Base-by-base conservation (phyloP, 441 rosid species). In the Erodium trifolium region DNA sequence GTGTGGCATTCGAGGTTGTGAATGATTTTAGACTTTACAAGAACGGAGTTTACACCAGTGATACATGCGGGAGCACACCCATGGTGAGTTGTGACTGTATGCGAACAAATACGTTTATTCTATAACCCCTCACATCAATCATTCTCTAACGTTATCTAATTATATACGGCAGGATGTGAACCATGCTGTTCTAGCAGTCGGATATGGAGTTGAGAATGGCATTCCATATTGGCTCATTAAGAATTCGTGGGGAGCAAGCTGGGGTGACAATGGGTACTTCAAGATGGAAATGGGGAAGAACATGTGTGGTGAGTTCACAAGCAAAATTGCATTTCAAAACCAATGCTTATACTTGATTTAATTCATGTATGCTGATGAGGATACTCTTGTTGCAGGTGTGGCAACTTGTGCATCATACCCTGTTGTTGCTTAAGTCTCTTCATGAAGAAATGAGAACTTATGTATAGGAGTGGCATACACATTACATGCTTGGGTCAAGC, bases 381-480 rank as follows among this genome's bases (percentile, higher is more conserved):
- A 23, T 23, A 23, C 27, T 55, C 23, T 14, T 55, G 43, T 57
- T 77, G 80, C 78, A 93, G 96, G 99, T 71, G 64, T 93, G 59
- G 90, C 99, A 53, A 88, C 97, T 39, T 93, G 97, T 70, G 96
- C 97, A 70, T 88, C 97, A 16, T 93, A 89, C 80, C 97, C 99
- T 0, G 29, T 87, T 69, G 95, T 93, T 51, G 95, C 96, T n/a
- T 89, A 82, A 55, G 80, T 63, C 70, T 47, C 69, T 43, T 39
- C 62, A 37, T 7, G 1, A 37, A 3, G 9, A 37, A 37, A 37
- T 37, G 6, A 67, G 13, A 43, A 43, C 49, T 43, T 43, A 43
- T 10, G 49, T 10, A 10, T 9, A 37, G 8, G 8, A 37, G 8
- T 37, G 41, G 41, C 41, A 23, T 23, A 23, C 27, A 23, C 27